Conservation (phyloP, 2,329 filamentous ascomycete genomes). For the Beauveria asiatica region DNA sequence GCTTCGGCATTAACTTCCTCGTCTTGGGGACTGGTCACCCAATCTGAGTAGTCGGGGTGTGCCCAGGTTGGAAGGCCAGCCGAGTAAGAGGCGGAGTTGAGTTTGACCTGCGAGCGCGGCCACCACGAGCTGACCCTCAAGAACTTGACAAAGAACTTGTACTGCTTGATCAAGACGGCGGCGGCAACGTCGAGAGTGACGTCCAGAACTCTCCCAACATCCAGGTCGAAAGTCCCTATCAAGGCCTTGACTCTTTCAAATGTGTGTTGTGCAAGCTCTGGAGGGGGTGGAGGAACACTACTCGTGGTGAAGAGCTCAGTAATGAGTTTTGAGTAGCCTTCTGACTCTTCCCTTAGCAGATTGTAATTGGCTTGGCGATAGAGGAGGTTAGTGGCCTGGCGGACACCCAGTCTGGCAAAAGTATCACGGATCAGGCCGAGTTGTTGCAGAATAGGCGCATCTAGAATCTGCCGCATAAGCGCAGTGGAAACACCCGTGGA, state of each 20-base stretch:
- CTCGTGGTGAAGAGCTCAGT: conserved; percentile 92
- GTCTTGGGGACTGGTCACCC: conserved; percentile 60
- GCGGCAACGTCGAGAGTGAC: conserved; percentile 94
- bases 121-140: conserved; percentile 93
- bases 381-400: conserved; percentile 84
- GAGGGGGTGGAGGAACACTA: conserved; percentile 62
- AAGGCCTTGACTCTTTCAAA: conserved; percentile 90
- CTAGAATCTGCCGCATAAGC: conserved; percentile 74
- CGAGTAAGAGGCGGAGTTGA: conserved; percentile 36
- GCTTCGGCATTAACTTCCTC: conserved; percentile 47
- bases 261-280: conserved; percentile 70
- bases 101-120: conserved; percentile 56
- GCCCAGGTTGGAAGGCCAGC: conserved; percentile 81
- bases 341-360: conserved; percentile 84
- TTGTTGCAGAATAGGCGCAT: conserved; percentile 64
- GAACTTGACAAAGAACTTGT: conserved; percentile 89
- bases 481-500: conserved; percentile 63
- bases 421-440: conserved; percentile 77
- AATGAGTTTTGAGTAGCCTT: conserved; percentile 92
- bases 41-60: conserved; percentile 58
- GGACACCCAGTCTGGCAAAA: conserved; percentile 74
- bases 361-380: conserved; percentile 98
- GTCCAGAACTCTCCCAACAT: conserved; percentile 89
- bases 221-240: conserved; percentile 93
- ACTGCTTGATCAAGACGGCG: conserved; percentile 85